Conservation (phyloP, 1,284 basidiomycete genomes). For the Phylloporus sp. region DNA sequence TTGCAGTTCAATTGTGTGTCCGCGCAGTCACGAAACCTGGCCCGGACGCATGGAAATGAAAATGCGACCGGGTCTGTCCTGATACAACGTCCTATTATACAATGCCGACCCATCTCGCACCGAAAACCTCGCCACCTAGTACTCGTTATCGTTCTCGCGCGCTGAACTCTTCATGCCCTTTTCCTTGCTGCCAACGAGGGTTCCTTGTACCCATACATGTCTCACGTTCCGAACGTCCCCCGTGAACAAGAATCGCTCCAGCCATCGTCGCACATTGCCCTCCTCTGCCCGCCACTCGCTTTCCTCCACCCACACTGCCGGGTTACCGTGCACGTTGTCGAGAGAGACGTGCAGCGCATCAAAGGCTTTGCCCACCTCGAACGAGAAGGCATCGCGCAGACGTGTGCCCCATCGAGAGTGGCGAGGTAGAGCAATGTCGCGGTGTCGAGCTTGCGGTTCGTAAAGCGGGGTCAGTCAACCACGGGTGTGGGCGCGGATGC, state of each 20-base stretch:
- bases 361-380: slow-evolving; percentile 83
- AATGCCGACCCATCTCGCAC: no score
- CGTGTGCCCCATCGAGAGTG: slow-evolving; percentile 86
- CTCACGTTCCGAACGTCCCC: slow-evolving; percentile 90
- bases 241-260: slow-evolving; percentile 79
- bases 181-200: no score
- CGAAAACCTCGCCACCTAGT: no score
- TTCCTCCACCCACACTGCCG: slow-evolving; percentile 53
- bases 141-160: no score
- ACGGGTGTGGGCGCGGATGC: no score
- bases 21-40: no score
- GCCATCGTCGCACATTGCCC: slow-evolving; percentile 47
- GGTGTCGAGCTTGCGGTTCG: slow-evolving; percentile 67
- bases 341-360: slow-evolving; percentile 81
- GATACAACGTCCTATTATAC: no score
- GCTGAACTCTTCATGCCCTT: no score
- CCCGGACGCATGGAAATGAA: no score
- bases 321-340: slow-evolving; percentile 54
- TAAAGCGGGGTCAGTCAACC: slow-evolving; percentile 42
- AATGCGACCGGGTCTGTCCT: no score
- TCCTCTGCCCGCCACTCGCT: background rate
- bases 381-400: slow-evolving; percentile 84
- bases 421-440: slow-evolving; percentile 86
- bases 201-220: slow-evolving; percentile 86
- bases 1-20: no score